These are phyloP conservation scores for Monosporascus sp. DNA, from an alignment of 2,329 filamentous ascomycete genomes.

Conservation along the genomic window DNA sequence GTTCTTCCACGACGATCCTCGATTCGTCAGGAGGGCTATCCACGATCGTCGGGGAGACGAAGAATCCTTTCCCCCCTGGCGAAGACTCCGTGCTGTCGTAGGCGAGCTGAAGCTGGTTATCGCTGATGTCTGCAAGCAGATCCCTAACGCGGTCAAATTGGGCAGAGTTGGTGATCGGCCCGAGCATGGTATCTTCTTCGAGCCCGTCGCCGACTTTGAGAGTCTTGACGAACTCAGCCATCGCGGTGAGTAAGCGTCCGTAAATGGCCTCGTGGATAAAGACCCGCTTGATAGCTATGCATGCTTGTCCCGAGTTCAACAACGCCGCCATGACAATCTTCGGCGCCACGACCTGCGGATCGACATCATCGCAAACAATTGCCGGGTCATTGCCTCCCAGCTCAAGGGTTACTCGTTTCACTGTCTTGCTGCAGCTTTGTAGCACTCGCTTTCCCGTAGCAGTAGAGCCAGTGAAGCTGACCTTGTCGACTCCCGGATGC, in stretches of 20 bases:
- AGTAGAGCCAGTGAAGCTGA: conserved; percentile 59
- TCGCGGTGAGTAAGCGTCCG: conserved; percentile 35
- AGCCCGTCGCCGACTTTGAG: conserved; percentile 3
- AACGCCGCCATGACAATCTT: conserved; percentile 33
- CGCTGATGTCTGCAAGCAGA: conserved; percentile 18
- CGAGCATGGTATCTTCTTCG: conserved; percentile 6
- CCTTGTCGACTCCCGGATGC: conserved; percentile 57
- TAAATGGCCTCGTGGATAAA: conserved; percentile 52
- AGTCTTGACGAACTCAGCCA: conserved; percentile 29
- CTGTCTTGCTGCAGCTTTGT: conserved; percentile 47
- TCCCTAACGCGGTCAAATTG: conserved; percentile 20
- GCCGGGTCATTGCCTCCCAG: conserved; percentile 58
- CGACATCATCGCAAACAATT: conserved; percentile 54
- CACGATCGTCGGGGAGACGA: conserved; percentile 15
- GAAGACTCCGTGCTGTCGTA: conserved; percentile 3
- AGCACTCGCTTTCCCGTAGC: conserved; percentile 58
- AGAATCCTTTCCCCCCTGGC: conserved; percentile 6
- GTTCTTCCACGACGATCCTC: conserved; percentile 16
- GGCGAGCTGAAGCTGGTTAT: conserved; percentile 12
- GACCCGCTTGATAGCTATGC: conserved; percentile 45
- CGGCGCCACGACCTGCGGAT: conserved; percentile 31
- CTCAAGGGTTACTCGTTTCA: conserved; percentile 59
- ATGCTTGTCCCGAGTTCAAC: conserved; percentile 48
- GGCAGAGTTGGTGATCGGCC: conserved; percentile 16
- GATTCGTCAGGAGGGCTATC: conserved; percentile 19